Conservation (phyloP, 2,329 filamentous ascomycete genomes). For the Hirsutella thompsonii region DNA sequence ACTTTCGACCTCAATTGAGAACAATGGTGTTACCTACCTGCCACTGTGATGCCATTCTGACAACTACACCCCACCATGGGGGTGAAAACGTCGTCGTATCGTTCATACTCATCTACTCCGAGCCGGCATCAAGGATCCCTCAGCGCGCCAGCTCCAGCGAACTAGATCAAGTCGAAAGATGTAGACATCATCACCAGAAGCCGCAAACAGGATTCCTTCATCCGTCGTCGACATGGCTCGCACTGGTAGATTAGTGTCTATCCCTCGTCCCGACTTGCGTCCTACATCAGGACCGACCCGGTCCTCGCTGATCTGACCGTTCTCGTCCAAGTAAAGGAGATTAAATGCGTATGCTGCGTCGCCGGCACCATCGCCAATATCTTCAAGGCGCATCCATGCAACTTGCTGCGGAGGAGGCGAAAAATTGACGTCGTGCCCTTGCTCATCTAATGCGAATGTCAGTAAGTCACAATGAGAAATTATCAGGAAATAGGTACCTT, state of each 20-base stretch:
- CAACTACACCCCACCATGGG: not conserved
- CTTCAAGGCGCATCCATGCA: slow-evolving; percentile 6
- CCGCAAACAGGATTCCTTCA: slow-evolving; percentile 9
- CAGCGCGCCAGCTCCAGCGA: slow-evolving; percentile 4
- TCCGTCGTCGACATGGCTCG: slow-evolving; percentile 6
- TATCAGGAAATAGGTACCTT: slow-evolving; percentile 3
- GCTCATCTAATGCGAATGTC: slow-evolving; percentile 2
- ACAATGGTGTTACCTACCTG: no score
- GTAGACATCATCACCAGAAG: slow-evolving; percentile 6
- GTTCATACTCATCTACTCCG: not conserved
- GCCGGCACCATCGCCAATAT: not conserved
- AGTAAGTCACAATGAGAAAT: not conserved
- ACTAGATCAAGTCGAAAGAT: slow-evolving; percentile 5
- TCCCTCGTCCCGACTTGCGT: slow-evolving; percentile 2
- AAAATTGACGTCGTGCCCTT: slow-evolving; percentile 1
- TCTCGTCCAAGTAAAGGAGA: slow-evolving; percentile 5
- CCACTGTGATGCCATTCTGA: no score
- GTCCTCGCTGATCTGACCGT: slow-evolving; percentile 6
- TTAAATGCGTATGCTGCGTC: slow-evolving; percentile 5
- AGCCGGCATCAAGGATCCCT: slow-evolving; percentile 1
- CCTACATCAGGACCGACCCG: slow-evolving; percentile 4
- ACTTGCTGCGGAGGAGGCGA: slow-evolving; percentile 5
- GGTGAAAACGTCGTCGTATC: no score
- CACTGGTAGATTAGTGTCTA: slow-evolving; percentile 4
- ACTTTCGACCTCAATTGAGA: no score